Conservation (phyloP, 2,329 filamentous ascomycete species). For the Fusarium sambucinum region DNA sequence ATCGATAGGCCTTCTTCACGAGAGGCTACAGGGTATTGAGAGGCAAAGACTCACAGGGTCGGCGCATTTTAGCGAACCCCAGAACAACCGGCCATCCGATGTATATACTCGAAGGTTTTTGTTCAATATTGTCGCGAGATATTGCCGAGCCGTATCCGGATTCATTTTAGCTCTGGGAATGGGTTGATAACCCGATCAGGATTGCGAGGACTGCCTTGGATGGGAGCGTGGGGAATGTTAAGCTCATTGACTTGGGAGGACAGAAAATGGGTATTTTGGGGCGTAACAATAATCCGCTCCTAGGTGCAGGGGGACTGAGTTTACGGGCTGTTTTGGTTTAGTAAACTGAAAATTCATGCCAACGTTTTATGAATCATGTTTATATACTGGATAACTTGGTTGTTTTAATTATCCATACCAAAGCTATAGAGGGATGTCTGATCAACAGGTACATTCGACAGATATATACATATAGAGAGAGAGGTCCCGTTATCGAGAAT, state of each 20-base stretch:
- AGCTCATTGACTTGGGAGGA: constrained; percentile 21
- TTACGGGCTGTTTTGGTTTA: too few relatives aligned
- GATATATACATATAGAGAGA: too few relatives aligned
- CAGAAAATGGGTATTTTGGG: constrained; percentile 5
- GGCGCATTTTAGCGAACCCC: constrained; percentile 93
- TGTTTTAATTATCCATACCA: background rate
- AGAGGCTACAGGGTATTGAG: constrained; percentile 18
- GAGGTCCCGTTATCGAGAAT: too few relatives aligned
- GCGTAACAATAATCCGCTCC: constrained; percentile 8
- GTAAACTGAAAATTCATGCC: background rate
- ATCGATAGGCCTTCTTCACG: background rate
- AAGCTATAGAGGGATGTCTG: too few relatives aligned
- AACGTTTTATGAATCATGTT: background rate
- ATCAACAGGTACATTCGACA: too few relatives aligned
- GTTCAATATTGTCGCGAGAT: constrained; percentile 76
- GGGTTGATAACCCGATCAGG: constrained; percentile 4
- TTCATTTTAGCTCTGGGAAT: constrained; percentile 54
- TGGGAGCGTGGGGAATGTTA: constrained; percentile 14
- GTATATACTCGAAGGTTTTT: constrained; percentile 83
- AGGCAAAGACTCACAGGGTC: constrained; percentile 75
- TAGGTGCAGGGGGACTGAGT: too few relatives aligned
- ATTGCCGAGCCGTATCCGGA: constrained; percentile 65
- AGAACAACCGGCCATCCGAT: constrained; percentile 87
- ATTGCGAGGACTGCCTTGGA: constrained; percentile 1
- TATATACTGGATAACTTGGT: background rate